A percentile compares a stretch with the other conserved stretches of the same genome.
Conservation (phyloP, 768 basidiomycete species). For the Boletus edulis region DNA sequence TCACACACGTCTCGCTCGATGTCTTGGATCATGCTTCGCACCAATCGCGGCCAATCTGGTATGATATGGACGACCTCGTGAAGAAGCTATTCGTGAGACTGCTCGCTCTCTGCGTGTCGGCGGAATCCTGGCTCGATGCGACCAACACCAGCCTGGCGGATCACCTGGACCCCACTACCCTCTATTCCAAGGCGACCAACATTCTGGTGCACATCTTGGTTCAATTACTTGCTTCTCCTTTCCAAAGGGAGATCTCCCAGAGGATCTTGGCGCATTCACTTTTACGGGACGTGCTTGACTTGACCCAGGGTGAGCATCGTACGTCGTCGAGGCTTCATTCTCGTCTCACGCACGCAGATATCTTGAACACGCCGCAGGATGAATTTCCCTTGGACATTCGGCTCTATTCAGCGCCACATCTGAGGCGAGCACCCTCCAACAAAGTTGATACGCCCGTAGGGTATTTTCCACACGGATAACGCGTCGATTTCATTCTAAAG, state of each 20-base stretch:
- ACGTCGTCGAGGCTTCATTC: not conserved
- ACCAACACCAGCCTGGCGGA: slow-evolving; percentile 37
- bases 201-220: slow-evolving; percentile 47
- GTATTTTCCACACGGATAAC: not conserved
- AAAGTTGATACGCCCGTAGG: slow-evolving; percentile 35
- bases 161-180: slow-evolving; percentile 42
- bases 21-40: slow-evolving; percentile 51
- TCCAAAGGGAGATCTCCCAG: slow-evolving; percentile 16
- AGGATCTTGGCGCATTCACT: slow-evolving; percentile 20
- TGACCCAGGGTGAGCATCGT: slow-evolving; percentile 6
- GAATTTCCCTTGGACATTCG: slow-evolving; percentile 37
- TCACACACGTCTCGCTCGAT: slow-evolving; percentile 54
- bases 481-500: slow-evolving; percentile 12
- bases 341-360: slow-evolving; percentile 28
- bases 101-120: slow-evolving; percentile 49
- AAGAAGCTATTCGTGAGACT: slow-evolving; percentile 50
- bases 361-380: slow-evolving; percentile 34
- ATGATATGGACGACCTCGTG: slow-evolving; percentile 42
- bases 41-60: slow-evolving; percentile 51
- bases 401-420: slow-evolving; percentile 39
- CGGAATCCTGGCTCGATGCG: slow-evolving; percentile 61
- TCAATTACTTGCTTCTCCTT: slow-evolving; percentile 23
- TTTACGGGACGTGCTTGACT: slow-evolving; percentile 20
- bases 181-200: slow-evolving; percentile 47
- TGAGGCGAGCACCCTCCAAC: slow-evolving; percentile 31